Evolutionary conservation across 2,329 filamentous ascomycete genomes (phyloP).

Genomic region (Dissoconium aciculare): DNA sequence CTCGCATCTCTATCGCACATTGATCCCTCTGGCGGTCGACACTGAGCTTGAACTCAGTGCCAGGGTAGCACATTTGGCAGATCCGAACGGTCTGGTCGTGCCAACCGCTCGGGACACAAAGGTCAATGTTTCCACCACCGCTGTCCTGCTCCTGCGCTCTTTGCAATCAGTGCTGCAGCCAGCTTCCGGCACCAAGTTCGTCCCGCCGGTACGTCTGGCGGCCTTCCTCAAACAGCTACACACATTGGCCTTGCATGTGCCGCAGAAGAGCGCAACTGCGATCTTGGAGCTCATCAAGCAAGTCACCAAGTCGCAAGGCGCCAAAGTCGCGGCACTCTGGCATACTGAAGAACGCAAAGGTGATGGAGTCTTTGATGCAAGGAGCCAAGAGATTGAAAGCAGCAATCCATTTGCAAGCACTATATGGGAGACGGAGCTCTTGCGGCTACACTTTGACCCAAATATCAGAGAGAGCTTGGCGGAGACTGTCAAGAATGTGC

Average conservation of each 20-base stretch:
- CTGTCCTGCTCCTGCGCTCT: constrained; percentile 77
- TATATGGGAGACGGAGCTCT: constrained; percentile 82
- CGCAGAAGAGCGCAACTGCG: constrained; percentile 76
- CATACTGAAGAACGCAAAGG: constrained; percentile 86
- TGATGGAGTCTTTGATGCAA: constrained; percentile 69
- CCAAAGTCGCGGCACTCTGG: constrained; percentile 77
- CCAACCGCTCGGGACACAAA: constrained; percentile 36
- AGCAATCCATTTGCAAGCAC: constrained; percentile 85
- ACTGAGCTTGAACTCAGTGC: constrained; percentile 72
- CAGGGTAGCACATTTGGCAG: constrained; percentile 51
- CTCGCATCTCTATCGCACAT: constrained; percentile 75
- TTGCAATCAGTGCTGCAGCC: constrained; percentile 71
- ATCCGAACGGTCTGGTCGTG: constrained; percentile 40
- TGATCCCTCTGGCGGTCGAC: constrained; percentile 64
- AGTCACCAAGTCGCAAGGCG: constrained; percentile 65
- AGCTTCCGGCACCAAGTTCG: constrained; percentile 52
- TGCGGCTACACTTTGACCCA: constrained; percentile 74
- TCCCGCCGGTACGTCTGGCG: constrained; percentile 72
- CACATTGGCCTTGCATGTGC: constrained; percentile 66
- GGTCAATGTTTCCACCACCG: constrained; percentile 89
- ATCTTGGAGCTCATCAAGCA: constrained; percentile 63
- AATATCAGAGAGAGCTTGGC: constrained; percentile 54
- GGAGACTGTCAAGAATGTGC: constrained; percentile 17
- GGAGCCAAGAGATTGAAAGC: constrained; percentile 59
- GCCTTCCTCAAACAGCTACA: constrained; percentile 88